Conservation (phyloP, 2,329 filamentous ascomycete species). For the Neofusicoccum parvum region DNA sequence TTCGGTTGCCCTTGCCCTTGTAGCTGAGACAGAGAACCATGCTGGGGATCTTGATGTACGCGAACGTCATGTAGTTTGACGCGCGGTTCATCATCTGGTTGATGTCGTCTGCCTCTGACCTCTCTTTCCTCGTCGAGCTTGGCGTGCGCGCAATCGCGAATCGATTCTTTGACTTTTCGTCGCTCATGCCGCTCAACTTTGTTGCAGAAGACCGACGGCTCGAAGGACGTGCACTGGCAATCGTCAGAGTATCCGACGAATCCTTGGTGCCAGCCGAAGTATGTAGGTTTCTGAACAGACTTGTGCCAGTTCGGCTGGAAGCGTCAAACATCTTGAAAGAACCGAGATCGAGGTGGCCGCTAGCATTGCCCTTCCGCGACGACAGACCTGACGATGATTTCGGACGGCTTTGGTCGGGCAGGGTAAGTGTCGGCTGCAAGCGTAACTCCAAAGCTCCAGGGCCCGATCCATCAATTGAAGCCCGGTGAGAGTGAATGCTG, state of each 20-base stretch:
- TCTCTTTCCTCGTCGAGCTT: conserved; percentile 49
- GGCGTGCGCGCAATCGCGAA: conserved; percentile 40
- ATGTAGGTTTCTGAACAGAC: conserved; percentile 36
- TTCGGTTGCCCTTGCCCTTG: conserved; percentile 93
- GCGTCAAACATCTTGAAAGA: conserved; percentile 33
- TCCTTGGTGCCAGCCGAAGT: conserved; percentile 29
- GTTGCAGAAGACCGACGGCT: conserved; percentile 34
- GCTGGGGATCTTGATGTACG: conserved; percentile 91
- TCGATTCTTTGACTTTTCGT: conserved; percentile 37
- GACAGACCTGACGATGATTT: conserved; percentile 26
- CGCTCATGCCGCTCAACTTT: conserved; percentile 26
- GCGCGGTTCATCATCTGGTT: conserved; percentile 96
- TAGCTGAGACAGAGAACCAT: conserved; percentile 95
- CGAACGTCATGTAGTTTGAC: conserved; percentile 96
- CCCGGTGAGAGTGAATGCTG: conserved; percentile 17
- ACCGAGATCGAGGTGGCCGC: background rate
- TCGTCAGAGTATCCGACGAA: conserved; percentile 21
- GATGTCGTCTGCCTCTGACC: conserved; percentile 76
- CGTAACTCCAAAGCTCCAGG: conserved; percentile 79
- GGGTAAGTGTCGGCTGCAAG: conserved; percentile 76
- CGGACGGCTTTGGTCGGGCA: conserved; percentile 45
- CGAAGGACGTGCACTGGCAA: conserved; percentile 30
- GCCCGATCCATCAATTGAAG: conserved; percentile 49
- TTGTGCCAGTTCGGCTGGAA: conserved; percentile 31
- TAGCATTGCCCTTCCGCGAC: background rate